A percentile compares a stretch with the other conserved stretches of the same genome.
These are phyloP conservation scores for Botrytis fabae DNA, from an alignment of 2,329 filamentous ascomycete genomes.

Conservation along the genomic window DNA sequence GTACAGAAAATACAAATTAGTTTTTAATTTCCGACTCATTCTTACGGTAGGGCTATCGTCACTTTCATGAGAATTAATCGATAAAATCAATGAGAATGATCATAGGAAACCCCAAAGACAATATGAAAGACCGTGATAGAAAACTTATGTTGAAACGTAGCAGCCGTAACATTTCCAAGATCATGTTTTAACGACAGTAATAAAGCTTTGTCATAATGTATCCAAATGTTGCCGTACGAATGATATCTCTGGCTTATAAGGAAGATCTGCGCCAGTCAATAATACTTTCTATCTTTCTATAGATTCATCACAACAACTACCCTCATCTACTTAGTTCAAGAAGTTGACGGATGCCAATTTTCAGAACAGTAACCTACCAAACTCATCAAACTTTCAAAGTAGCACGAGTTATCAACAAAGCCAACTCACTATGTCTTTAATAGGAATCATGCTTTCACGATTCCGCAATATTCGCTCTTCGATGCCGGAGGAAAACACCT, in stretches of 20 bases:
- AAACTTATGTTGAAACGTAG: neutral
- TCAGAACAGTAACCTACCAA: neutral
- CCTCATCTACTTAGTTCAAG: neutral
- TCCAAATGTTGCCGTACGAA: neutral
- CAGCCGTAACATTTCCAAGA: neutral
- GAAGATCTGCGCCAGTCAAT: neutral
- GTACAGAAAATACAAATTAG: neutral
- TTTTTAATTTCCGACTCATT: neutral
- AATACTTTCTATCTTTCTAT: neutral
- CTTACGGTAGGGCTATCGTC: neutral
- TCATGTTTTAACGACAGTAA: neutral
- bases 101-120: neutral
- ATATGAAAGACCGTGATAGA: neutral
- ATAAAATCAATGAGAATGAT: neutral
- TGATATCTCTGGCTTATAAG: neutral
- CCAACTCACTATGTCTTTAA: neutral
- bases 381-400: neutral
- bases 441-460: neutral
- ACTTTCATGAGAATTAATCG: neutral
- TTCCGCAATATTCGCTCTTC: neutral
- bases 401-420: neutral
- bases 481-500: neutral
- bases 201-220: neutral
- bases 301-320: neutral
- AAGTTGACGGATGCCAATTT: neutral